phyloP scores from a whole-genome alignment of 805 yeast species.

The Starmerella davenportii region DNA sequence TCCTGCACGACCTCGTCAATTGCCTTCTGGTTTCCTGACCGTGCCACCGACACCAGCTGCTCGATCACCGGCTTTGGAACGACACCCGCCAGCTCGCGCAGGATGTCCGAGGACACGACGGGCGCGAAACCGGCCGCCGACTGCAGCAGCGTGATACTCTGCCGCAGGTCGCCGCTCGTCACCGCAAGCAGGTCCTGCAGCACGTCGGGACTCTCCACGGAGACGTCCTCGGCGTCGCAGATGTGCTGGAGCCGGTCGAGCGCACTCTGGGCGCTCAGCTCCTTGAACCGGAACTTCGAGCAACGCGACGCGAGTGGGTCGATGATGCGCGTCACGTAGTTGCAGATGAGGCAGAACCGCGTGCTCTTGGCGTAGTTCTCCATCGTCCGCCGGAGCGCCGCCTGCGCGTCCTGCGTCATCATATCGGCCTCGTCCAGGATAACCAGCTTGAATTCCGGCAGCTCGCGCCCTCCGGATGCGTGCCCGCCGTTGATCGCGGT shows the following conservation, averaged over 20 bases:
- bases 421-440: constrained; percentile 91
- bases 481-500: constrained; percentile 73
- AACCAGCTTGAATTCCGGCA: constrained; percentile 85
- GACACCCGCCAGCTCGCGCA: constrained; percentile 62
- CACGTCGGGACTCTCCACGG: constrained; percentile 29
- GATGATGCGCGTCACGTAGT: constrained; percentile 87
- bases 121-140: constrained; percentile 33
- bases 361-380: constrained; percentile 48
- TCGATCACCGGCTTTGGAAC: constrained; percentile 36
- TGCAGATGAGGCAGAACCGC: constrained; percentile 86
- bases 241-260: constrained; percentile 47
- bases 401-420: constrained; percentile 88
- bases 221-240: constrained; percentile 32
- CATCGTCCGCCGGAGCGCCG: constrained; percentile 83
- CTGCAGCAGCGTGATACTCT: constrained; percentile 78
- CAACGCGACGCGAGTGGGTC: constrained; percentile 95
- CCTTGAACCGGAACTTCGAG: constrained; percentile 80
- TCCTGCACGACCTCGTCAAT: constrained; percentile 29
- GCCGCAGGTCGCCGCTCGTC: constrained; percentile 79
- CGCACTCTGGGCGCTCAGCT: constrained; percentile 56
- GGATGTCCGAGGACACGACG: constrained; percentile 28
- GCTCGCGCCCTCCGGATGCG: constrained; percentile 40
- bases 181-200: constrained; percentile 49
- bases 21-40: constrained; percentile 18
- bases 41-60: constrained; percentile 26